Conservation (phyloP, 805 yeast species). For the Metschnikowia lochheadii region DNA sequence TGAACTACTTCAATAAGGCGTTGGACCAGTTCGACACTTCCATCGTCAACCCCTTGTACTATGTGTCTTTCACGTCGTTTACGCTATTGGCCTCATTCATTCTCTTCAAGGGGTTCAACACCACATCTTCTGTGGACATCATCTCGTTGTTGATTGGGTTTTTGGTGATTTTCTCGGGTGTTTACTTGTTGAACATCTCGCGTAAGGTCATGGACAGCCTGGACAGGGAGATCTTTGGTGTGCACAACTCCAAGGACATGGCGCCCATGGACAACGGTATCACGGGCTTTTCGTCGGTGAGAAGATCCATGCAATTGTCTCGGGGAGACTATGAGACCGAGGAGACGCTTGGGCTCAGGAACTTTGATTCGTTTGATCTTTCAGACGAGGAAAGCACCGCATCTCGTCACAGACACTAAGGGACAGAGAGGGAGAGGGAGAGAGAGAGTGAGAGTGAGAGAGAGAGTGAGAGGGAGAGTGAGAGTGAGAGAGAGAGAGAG, state of each 20-base stretch:
- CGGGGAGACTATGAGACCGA: conserved; percentile 41
- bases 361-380: conserved; percentile 59
- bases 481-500: not conserved
- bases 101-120: conserved; percentile 81
- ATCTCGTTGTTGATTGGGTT: conserved; percentile 82
- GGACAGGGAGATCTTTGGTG: conserved; percentile 52
- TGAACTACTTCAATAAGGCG: conserved; percentile 93
- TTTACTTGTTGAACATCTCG: conserved; percentile 73
- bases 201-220: conserved; percentile 56
- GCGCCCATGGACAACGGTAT: conserved; percentile 80
- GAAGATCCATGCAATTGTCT: conserved; percentile 68
- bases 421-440: not conserved
- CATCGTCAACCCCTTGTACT: conserved; percentile 85
- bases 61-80: conserved; percentile 86
- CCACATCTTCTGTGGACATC: conserved; percentile 72
- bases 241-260: conserved; percentile 51
- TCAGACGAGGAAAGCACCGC: conserved; percentile 35
- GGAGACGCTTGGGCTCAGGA: conserved; percentile 51
- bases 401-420: conserved; percentile 15
- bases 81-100: conserved; percentile 84
- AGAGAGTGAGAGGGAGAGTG: too few species aligned
- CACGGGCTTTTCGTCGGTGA: conserved; percentile 64
- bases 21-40: conserved; percentile 91
- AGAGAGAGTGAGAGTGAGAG: not conserved
- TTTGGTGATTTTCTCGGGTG: conserved; percentile 83